A percentile compares a stretch with the other conserved stretches of the same genome.
phyloP scores from a whole-genome alignment of 768 basidiomycete species.

The Harrya chromipes region DNA sequence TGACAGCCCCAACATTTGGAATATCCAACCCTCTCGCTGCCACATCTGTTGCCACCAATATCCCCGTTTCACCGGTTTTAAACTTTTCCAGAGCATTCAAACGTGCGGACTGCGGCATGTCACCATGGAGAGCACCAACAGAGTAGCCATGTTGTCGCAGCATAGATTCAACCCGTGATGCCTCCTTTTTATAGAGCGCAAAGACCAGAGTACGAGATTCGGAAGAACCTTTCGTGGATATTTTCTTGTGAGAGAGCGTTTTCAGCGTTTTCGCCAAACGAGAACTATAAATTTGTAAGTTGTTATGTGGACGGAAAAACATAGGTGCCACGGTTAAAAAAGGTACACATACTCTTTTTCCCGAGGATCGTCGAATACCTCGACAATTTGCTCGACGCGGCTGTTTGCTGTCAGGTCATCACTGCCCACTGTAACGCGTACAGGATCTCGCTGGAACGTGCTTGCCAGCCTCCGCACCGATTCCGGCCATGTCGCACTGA shows the following conservation, averaged over 20 bases:
- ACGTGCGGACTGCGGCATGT: constrained; percentile 81
- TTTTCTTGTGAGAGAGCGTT: constrained; percentile 58
- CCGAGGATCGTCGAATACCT: constrained; percentile 82
- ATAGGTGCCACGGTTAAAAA: neutral
- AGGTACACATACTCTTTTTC: constrained; percentile 73
- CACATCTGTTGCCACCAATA: constrained; percentile 96
- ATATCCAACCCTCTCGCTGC: constrained; percentile 97
- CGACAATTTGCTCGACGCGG: constrained; percentile 88
- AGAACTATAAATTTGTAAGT: constrained; percentile 38
- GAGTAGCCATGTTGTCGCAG: constrained; percentile 71
- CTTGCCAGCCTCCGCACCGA: constrained; percentile 84
- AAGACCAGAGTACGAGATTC: constrained; percentile 85
- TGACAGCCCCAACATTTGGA: constrained; percentile 88
- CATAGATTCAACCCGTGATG: constrained; percentile 81
- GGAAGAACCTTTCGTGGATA: constrained; percentile 41
- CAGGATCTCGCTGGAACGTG: constrained; percentile 81
- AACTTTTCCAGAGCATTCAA: constrained; percentile 86
- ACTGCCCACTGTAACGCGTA: constrained; percentile 91
- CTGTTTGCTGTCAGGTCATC: constrained; percentile 95
- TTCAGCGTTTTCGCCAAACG: constrained; percentile 59
- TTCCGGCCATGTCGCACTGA: constrained; percentile 99
- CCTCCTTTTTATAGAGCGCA: constrained; percentile 97
- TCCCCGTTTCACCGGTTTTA: constrained; percentile 70
- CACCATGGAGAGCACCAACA: constrained; percentile 85
- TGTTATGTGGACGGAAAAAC: neutral